Conservation (phyloP, 306 rosid species). For the Arachis stenosperma region DNA sequence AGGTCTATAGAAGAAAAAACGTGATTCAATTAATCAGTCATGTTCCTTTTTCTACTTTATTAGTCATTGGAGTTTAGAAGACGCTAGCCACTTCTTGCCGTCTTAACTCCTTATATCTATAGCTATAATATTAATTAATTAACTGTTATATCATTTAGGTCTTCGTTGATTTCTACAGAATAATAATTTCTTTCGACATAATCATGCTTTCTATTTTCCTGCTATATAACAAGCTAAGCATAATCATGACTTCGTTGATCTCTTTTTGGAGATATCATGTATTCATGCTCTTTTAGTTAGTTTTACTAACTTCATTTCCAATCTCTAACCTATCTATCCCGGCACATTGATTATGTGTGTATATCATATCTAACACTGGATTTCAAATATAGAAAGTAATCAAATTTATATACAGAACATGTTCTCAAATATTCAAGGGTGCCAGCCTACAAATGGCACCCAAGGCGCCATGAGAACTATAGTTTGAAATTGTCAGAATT, state of each 20-base stretch:
- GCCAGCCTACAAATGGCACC: no score
- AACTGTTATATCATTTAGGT: no score
- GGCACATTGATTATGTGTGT: background rate
- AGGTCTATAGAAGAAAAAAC: conserved; percentile 21
- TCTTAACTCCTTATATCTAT: background rate
- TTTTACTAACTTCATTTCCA: background rate
- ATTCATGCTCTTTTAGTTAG: conserved; percentile 1
- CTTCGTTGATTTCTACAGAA: no score
- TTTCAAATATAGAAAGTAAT: no score
- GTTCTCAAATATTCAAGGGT: no score
- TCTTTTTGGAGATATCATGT: background rate
- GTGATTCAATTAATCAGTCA: conserved; percentile 46
- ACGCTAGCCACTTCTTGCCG: background rate
- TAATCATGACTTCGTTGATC: background rate
- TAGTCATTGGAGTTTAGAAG: conserved; percentile 8
- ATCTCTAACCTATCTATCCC: background rate
- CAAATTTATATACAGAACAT: no score
- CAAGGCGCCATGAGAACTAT: no score
- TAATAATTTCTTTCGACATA: conserved; percentile 21
- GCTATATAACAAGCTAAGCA: background rate
- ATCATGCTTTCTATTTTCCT: background rate
- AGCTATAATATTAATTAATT: background rate
- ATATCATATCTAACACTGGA: background rate
- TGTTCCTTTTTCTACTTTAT: background rate
- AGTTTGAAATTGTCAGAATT: no score